Conservation (phyloP, 2,329 filamentous ascomycete genomes). For the Aspergillus floridensis region DNA sequence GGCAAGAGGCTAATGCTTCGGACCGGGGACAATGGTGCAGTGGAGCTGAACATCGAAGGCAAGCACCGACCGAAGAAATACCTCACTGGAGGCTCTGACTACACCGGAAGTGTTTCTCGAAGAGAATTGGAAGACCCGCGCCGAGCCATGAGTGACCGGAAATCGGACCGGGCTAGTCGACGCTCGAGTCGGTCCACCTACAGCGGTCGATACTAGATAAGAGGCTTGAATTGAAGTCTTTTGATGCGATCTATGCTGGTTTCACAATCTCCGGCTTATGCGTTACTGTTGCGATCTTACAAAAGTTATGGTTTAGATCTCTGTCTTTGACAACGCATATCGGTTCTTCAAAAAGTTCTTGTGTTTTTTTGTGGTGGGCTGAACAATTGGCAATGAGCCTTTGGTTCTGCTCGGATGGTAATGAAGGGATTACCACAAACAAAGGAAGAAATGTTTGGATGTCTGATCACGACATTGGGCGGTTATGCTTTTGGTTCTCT, state of each 20-base stretch:
- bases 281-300: neutral
- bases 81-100: conserved; percentile 35
- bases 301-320: conserved; percentile 1
- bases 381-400: conserved; percentile 9
- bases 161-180: conserved; percentile 38
- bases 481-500: conserved; percentile 14
- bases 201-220: conserved; percentile 23
- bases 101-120: conserved; percentile 27
- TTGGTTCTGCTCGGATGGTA: conserved; percentile 12
- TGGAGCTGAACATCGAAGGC: conserved; percentile 41
- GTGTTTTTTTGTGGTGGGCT: conserved; percentile 14
- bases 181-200: conserved; percentile 41
- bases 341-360: conserved; percentile 9
- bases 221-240: neutral
- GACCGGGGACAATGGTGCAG: conserved; percentile 36
- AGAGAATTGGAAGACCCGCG: conserved; percentile 33
- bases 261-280: neutral
- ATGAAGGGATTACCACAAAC: conserved; percentile 13
- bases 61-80: conserved; percentile 38
- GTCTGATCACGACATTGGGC: neutral
- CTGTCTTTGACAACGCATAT: neutral
- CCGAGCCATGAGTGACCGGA: conserved; percentile 33
- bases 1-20: conserved; percentile 41
- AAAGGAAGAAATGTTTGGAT: conserved; percentile 11
- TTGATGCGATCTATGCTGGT: neutral